phyloP scores from a whole-genome alignment of 225 moss, liverwort and hornwort species.

The Sphagnum contortum region DNA sequence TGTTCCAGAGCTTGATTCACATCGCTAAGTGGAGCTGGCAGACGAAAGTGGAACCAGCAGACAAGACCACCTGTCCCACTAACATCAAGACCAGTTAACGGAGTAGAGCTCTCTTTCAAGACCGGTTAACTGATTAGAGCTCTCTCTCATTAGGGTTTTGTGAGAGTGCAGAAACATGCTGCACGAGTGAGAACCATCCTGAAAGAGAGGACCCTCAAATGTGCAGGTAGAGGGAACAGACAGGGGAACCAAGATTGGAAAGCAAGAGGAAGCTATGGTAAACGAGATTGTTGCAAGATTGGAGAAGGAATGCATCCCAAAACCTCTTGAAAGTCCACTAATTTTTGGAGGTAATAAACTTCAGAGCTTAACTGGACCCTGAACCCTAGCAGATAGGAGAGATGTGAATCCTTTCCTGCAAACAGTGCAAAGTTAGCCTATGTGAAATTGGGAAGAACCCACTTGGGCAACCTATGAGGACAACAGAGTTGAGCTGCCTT shows the following conservation, averaged over 20 bases:
- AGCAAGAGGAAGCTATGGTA: conserved; percentile 39
- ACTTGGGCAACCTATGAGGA: not conserved
- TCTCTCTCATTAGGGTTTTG: not conserved
- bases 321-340: conserved; percentile 78
- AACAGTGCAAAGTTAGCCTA: too few species aligned
- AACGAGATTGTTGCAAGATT: conserved; percentile 46
- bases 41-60: too few species aligned
- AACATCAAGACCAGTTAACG: too few species aligned
- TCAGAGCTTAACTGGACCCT: not conserved
- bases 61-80: too few species aligned
- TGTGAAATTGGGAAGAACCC: not conserved
- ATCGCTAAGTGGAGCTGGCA: too few species aligned
- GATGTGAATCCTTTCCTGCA: too few species aligned
- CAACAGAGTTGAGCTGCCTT: not conserved
- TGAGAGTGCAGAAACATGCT: not conserved
- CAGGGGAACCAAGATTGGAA: conserved; percentile 69
- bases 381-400: not conserved
- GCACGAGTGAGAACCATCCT: not conserved
- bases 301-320: conserved; percentile 70
- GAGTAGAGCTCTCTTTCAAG: too few species aligned
- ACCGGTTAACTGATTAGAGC: not conserved
- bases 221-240: conserved; percentile 68
- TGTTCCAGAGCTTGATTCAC: too few species aligned
- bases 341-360: conserved; percentile 65
- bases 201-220: not conserved